phyloP scores from a whole-genome alignment of 257 asterid species.

The Jasminum sambac region DNA sequence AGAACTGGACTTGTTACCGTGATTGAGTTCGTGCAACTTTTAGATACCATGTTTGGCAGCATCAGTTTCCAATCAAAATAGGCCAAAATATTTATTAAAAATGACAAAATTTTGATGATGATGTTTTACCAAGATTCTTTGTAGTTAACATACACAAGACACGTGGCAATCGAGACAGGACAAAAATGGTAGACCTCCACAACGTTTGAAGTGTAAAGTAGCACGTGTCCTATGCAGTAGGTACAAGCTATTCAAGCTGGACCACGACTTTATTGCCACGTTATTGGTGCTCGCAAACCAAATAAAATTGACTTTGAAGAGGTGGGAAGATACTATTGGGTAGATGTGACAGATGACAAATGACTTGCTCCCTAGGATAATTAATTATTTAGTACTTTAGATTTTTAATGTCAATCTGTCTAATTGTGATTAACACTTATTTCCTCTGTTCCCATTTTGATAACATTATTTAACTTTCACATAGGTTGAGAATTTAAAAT shows the following conservation, averaged over 20 bases:
- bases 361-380: conserved; percentile 10
- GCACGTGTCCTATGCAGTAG: conserved; percentile 26
- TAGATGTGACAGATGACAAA: conserved; percentile 17
- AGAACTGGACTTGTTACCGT: no score
- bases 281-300: background rate
- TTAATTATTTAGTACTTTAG: background rate
- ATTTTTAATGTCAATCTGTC: background rate
- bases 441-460: no score
- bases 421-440: background rate
- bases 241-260: conserved; percentile 16
- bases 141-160: background rate
- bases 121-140: background rate
- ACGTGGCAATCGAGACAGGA: conserved; percentile 17
- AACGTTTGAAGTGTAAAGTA: conserved; percentile 2
- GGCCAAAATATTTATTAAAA: no score
- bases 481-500: no score
- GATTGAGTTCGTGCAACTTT: no score
- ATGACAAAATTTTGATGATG: no score
- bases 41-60: no score
- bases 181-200: conserved; percentile 1
- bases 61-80: no score
- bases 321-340: conserved; percentile 19
- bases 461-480: no score
- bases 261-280: conserved; percentile 35
- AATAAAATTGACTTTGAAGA: background rate